Base-by-base conservation (phyloP, 2,329 filamentous ascomycete genomes). In the Talaromyces islandicus region DNA sequence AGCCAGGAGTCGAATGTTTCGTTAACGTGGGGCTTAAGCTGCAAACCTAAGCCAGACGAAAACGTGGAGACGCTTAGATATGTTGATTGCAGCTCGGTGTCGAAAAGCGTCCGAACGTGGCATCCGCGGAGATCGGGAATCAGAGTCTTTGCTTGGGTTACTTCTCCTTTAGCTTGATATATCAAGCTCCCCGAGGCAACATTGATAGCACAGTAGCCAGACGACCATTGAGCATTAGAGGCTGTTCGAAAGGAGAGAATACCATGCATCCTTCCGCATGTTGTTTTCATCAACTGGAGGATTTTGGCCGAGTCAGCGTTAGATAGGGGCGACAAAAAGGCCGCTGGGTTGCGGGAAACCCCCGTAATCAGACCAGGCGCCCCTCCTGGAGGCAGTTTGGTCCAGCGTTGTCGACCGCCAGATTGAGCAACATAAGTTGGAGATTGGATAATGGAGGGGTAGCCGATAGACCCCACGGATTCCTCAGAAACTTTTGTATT, bases 1-100 rank as follows among this genome's bases (percentile, higher is more conserved):
- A 81, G 75, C 79, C 79, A 81, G 2, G 79, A 80, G 65, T 81
- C 79, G 61, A 80, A 81, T 2, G 79, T 81, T 65, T 81, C 79
- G 52, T 73, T 76, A 10, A 81, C 78, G 63, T 80, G 78, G 11
- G 79, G 79, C 51, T 75, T 73, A 56, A 81, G 65, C 64, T 81
- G 78, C 59, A 80, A 75, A 5, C 77, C 77, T 41, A 78, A 68
- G n/a, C 75, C 75, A 5, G 78, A 80, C 12, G 77, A 78, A 58
- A 76, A 78, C 10, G 78, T 78, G 48, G 77, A 73, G 21, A 81
- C 78, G 62, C 75, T 80, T n/a, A 81, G 70, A 66, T 80, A 80
- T 4, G 76, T 75, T 24, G 71, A 74, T 58, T 77, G 75, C 24
- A 74, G 69, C 59, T 80, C 78, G 17, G 76, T 66, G 60, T 81